Evolutionary conservation across 106 monocot species (phyloP).

Genomic region (Alisma plantagoaquatica): DNA sequence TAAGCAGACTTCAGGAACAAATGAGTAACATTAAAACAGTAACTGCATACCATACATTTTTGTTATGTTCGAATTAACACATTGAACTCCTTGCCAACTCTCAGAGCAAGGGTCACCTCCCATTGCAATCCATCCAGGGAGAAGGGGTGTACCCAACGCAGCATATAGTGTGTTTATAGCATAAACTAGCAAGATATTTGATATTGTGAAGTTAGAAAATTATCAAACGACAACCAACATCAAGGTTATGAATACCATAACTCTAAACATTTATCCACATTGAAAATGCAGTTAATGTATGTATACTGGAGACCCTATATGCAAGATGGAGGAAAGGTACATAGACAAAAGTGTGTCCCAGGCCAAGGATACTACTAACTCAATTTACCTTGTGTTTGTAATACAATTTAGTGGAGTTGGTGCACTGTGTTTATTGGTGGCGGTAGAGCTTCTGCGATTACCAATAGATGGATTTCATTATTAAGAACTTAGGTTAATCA

Average conservation of each 20-base stretch:
- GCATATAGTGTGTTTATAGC: slow-evolving; percentile 83
- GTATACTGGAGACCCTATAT: too few relatives aligned
- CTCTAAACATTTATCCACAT: neutral
- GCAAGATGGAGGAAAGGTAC: too few relatives aligned
- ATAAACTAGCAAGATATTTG: slow-evolving; percentile 50
- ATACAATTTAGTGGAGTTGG: too few relatives aligned
- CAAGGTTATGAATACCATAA: neutral
- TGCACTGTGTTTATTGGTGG: too few relatives aligned
- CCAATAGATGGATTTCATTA: too few relatives aligned
- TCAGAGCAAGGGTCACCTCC: slow-evolving; percentile 87
- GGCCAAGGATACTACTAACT: too few relatives aligned
- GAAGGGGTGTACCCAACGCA: slow-evolving; percentile 70
- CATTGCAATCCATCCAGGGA: slow-evolving; percentile 84
- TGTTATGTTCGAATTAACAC: slow-evolving; percentile 70
- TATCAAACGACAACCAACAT: too few relatives aligned
- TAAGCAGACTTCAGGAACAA: neutral
- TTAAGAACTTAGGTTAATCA: too few relatives aligned
- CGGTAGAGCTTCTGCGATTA: too few relatives aligned
- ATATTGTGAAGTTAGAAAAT: too few relatives aligned
- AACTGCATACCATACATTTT: slow-evolving; percentile 41
- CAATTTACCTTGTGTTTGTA: too few relatives aligned
- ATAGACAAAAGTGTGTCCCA: too few relatives aligned
- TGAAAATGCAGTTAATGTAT: neutral
- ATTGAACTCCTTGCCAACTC: slow-evolving; percentile 84
- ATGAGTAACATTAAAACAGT: neutral